Evolutionary conservation across 305 asterid species (phyloP).

Genomic region (Rubia peregrina): DNA sequence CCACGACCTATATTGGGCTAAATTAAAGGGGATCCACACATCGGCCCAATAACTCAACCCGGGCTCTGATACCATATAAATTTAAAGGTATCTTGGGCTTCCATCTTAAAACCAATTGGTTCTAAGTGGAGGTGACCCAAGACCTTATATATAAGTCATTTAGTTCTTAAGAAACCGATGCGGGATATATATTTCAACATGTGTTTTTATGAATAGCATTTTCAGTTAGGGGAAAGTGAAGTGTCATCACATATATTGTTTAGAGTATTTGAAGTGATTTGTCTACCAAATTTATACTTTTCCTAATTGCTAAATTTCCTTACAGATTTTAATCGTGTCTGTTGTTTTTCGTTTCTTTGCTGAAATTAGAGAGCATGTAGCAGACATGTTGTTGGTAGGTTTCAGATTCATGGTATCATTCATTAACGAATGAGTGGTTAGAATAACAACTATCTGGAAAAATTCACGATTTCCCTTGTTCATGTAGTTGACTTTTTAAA

Average conservation of each 20-base stretch:
- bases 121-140: no score
- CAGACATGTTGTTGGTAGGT: background rate
- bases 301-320: background rate
- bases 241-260: background rate
- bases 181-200: no score
- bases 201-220: background rate
- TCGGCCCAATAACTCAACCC: no score
- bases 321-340: background rate
- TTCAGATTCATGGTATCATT: background rate
- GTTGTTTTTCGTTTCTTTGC: background rate
- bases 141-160: no score
- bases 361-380: background rate
- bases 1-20: no score
- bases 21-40: no score
- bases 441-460: background rate
- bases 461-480: background rate
- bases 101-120: no score
- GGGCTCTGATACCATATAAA: no score
- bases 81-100: no score
- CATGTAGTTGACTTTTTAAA: background rate
- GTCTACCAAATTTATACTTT: background rate
- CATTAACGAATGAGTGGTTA: background rate
- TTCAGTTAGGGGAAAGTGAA: background rate
- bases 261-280: background rate
- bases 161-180: no score